Conservation (phyloP, 176 grass and related monocot genomes). For the Oropetium thomaeum region DNA sequence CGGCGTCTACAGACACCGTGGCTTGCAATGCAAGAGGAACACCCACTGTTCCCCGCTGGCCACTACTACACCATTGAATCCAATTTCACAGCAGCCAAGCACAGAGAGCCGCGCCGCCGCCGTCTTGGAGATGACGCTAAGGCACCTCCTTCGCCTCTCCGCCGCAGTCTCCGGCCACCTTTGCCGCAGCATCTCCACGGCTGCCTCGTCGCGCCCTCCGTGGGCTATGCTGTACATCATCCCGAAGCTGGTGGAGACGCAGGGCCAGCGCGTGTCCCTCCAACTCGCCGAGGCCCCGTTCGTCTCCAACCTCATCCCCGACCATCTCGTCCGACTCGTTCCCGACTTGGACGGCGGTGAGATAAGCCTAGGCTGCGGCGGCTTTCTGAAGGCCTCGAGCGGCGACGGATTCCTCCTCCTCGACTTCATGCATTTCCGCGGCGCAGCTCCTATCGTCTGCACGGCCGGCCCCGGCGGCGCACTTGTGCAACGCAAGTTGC, state of each 20-base stretch:
- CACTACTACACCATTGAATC: neutral
- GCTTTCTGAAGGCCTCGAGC: neutral
- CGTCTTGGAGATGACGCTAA: neutral
- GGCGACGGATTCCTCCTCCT: no score
- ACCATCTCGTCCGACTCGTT: no score
- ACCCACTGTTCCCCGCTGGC: neutral
- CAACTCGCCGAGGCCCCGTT: conserved; percentile 3
- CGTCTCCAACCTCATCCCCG: neutral
- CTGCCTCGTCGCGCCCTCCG: neutral
- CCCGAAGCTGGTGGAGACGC: neutral
- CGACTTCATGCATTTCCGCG: no score
- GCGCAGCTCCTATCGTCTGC: neutral
- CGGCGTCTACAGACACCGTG: neutral
- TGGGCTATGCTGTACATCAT: neutral
- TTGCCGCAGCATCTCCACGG: conserved; percentile 7
- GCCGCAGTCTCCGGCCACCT: neutral
- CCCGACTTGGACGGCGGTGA: neutral
- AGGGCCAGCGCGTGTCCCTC: neutral
- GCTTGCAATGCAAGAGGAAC: neutral
- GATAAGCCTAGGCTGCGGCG: neutral
- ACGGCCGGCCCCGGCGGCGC: neutral
- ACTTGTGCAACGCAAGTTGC: neutral
- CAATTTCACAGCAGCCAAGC: neutral
- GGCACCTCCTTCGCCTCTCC: conserved; percentile 4
- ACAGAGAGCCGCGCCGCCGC: neutral